These are phyloP conservation scores for Neopestalotiopsis sp. DNA, from an alignment of 2,329 filamentous ascomycete species.

Conservation along the genomic window DNA sequence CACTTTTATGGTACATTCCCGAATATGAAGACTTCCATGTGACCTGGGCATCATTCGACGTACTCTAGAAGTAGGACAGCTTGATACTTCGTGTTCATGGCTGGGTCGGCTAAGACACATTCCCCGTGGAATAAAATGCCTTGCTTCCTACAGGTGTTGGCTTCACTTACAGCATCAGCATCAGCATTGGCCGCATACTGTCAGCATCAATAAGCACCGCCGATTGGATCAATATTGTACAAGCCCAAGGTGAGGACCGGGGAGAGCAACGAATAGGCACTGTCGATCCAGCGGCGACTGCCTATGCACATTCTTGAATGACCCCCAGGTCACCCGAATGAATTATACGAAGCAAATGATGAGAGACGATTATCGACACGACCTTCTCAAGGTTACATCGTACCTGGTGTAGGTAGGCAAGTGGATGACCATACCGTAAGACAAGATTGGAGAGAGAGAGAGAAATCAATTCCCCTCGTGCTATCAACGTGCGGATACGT, in stretches of 20 bases:
- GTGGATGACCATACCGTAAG: background rate
- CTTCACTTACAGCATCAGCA: background rate
- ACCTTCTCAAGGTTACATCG: background rate
- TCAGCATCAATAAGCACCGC: constrained; percentile 1
- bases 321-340: background rate
- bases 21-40: background rate
- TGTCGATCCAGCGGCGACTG: background rate
- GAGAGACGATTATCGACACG: background rate
- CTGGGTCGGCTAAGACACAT: no score
- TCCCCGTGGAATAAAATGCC: background rate
- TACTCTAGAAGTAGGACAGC: no score
- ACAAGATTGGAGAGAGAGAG: background rate
- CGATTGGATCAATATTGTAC: background rate
- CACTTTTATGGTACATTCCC: background rate
- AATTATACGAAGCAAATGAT: background rate
- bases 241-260: background rate
- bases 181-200: background rate
- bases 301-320: background rate
- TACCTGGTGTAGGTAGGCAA: background rate
- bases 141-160: background rate
- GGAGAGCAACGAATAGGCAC: constrained; percentile 1
- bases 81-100: no score
- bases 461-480: background rate
- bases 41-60: background rate
- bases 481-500: background rate